Evolutionary conservation across 805 yeast genomes (phyloP).

Genomic region (Candida sakaeoensis): DNA sequence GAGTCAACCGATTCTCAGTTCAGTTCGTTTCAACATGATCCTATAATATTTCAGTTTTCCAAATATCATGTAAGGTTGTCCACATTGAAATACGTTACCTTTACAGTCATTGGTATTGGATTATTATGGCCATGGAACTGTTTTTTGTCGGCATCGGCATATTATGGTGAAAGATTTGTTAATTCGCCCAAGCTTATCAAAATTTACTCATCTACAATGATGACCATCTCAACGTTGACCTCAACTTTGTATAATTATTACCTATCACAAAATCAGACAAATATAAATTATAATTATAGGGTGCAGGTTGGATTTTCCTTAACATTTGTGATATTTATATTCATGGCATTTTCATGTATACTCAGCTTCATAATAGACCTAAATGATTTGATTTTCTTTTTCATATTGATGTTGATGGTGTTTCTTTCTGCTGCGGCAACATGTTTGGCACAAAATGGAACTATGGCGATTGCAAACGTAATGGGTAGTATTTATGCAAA

Average conservation of each 20-base stretch:
- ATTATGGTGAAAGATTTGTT: conserved; percentile 62
- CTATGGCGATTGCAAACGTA: conserved; percentile 80
- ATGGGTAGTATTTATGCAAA: conserved; percentile 78
- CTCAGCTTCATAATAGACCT: conserved; percentile 29
- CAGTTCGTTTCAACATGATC: conserved; percentile 13
- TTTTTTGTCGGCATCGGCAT: conserved; percentile 79
- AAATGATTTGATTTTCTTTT: conserved; percentile 43
- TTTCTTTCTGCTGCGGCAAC: conserved; percentile 69
- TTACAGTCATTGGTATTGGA: conserved; percentile 68
- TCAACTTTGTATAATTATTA: conserved; percentile 57
- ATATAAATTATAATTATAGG: conserved; percentile 54
- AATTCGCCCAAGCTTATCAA: conserved; percentile 48
- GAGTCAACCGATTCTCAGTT: conserved; percentile 7
- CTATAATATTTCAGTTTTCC: conserved; percentile 15
- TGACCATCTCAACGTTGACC: conserved; percentile 76
- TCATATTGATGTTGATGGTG: conserved; percentile 59
- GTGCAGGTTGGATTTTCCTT: conserved; percentile 57
- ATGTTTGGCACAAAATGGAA: conserved; percentile 83
- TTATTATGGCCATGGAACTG: conserved; percentile 97
- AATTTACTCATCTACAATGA: conserved; percentile 76
- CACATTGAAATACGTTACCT: conserved; percentile 50
- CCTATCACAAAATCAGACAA: conserved; percentile 62
- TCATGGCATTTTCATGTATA: conserved; percentile 53
- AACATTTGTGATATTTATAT: conserved; percentile 54
- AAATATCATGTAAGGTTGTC: conserved; percentile 15